Conservation (phyloP, 768 basidiomycete species). For the Amanita muscaria region DNA sequence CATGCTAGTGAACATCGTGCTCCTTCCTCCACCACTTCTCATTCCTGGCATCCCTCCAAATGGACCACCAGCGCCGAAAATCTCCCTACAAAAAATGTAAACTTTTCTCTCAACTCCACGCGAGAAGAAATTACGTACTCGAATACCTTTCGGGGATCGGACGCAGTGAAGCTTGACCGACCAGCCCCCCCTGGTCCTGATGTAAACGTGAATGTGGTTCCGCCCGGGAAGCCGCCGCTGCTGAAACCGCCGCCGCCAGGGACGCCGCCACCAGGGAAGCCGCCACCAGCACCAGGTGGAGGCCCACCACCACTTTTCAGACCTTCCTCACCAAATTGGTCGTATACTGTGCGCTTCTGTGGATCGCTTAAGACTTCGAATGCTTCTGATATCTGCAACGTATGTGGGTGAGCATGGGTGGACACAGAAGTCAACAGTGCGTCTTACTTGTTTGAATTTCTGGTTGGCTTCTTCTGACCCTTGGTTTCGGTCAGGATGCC, state of each 20-base stretch:
- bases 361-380: slow-evolving; percentile 92
- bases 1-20: slow-evolving; percentile 19
- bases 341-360: slow-evolving; percentile 78
- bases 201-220: slow-evolving; percentile 49
- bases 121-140: slow-evolving; percentile 45
- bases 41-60: slow-evolving; percentile 31
- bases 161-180: slow-evolving; percentile 50
- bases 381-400: slow-evolving; percentile 75
- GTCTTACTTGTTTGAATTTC: slow-evolving; percentile 91
- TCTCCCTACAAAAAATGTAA: slow-evolving; percentile 33
- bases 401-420: neutral
- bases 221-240: slow-evolving; percentile 38
- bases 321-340: slow-evolving; percentile 93
- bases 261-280: slow-evolving; percentile 34
- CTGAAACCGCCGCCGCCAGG: slow-evolving; percentile 24
- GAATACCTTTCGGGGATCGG: slow-evolving; percentile 84
- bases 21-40: slow-evolving; percentile 17
- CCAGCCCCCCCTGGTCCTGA: slow-evolving; percentile 32
- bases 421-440: slow-evolving; percentile 8
- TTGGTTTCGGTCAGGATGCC: slow-evolving; percentile 89
- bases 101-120: too few species aligned
- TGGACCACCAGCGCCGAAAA: slow-evolving; percentile 41
- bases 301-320: slow-evolving; percentile 65
- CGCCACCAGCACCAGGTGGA: slow-evolving; percentile 43
- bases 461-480: slow-evolving; percentile 78